Conservation (phyloP, 345 rosid species). For the Bruguiera gymnorhiza region DNA sequence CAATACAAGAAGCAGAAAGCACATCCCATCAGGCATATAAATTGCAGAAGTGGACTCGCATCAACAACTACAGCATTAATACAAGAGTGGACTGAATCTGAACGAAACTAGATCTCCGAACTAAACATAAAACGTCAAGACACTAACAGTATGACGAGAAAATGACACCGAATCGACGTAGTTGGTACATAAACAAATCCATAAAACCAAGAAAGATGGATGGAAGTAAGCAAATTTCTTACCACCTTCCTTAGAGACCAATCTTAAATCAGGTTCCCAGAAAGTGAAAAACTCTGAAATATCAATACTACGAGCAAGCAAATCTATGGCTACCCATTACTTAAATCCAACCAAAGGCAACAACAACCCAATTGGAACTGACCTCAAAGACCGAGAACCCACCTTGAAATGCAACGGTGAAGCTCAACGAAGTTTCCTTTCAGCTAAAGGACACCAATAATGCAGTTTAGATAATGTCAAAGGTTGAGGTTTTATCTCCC, state of each 20-base stretch:
- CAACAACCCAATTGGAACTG: conserved; percentile 27
- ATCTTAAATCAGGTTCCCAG: conserved; percentile 5
- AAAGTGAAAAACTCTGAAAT: neutral
- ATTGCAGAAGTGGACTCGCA: neutral
- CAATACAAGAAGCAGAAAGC: neutral
- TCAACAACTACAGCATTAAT: neutral
- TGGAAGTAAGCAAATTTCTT: no score
- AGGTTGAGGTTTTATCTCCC: neutral
- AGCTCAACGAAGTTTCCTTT: conserved; percentile 26
- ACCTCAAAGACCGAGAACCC: conserved; percentile 17
- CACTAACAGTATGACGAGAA: neutral
- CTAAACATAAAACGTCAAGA: neutral
- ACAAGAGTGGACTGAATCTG: neutral
- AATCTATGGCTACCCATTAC: conserved; percentile 7
- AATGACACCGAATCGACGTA: neutral
- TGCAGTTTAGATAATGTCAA: conserved; percentile 4
- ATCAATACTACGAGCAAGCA: neutral
- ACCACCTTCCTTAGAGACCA: no score
- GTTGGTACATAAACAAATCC: no score
- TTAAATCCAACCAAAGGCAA: conserved; percentile 17
- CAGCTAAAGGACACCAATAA: conserved; percentile 14
- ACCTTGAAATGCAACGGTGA: conserved; percentile 8
- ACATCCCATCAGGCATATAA: neutral
- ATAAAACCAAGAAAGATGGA: no score
- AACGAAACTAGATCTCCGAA: conserved; percentile 12